phyloP scores from a whole-genome alignment of 345 rosid species.

The Boechera stricta region DNA sequence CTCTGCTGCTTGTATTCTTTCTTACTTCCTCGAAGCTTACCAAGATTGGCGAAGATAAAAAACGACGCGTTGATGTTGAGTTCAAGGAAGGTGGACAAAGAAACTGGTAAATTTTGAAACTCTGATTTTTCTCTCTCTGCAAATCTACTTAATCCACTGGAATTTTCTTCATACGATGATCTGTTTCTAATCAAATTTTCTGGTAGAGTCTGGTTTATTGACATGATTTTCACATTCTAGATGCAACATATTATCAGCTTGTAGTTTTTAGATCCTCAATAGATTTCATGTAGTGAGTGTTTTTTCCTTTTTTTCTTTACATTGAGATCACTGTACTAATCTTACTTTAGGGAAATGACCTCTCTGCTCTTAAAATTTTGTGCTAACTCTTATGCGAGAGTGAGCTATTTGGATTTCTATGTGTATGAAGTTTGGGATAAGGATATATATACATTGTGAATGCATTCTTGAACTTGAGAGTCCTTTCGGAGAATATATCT shows the following conservation, averaged over 20 bases:
- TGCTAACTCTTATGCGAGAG: background rate
- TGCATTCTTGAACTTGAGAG: background rate
- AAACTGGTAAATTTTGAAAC: constrained; percentile 61
- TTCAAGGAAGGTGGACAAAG: constrained; percentile 97
- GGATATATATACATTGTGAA: background rate
- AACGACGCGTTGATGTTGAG: constrained; percentile 74
- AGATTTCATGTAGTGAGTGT: background rate
- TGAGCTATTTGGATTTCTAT: background rate
- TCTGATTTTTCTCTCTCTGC: background rate
- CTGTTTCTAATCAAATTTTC: background rate
- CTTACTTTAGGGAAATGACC: background rate
- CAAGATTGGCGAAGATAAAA: constrained; percentile 85
- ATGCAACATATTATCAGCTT: background rate
- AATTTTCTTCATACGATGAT: background rate
- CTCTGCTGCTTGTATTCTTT: constrained; percentile 76
- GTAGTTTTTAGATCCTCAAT: background rate
- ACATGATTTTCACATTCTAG: too few relatives aligned
- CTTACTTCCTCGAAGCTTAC: constrained; percentile 89
- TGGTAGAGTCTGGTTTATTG: background rate
- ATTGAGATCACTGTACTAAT: background rate
- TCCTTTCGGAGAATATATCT: background rate
- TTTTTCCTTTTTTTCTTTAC: background rate
- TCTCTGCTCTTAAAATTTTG: too few relatives aligned
- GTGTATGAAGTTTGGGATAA: background rate
- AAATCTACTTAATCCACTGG: background rate